Conservation (phyloP, 2,329 filamentous ascomycete species). For the Amphichorda felina region DNA sequence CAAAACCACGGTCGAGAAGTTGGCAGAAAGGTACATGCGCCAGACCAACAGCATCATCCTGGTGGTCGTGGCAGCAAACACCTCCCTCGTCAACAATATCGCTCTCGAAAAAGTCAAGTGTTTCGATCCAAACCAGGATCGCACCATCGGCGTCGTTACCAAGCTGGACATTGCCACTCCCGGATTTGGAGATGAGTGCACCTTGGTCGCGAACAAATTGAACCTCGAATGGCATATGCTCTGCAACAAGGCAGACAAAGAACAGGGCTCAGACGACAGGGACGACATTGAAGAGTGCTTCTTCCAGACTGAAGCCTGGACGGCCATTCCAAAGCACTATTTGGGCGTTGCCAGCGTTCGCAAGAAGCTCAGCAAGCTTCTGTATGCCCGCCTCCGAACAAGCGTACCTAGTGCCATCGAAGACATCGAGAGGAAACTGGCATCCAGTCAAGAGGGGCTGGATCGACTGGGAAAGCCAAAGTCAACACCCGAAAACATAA, state of each 20-base stretch:
- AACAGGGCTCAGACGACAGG: constrained; percentile 7
- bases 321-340: constrained; percentile 6
- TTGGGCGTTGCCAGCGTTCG: constrained; percentile 4
- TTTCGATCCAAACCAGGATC: constrained; percentile 27
- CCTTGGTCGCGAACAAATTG: constrained; percentile 18
- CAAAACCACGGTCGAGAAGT: constrained; percentile 17
- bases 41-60: constrained; percentile 47
- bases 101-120: constrained; percentile 31
- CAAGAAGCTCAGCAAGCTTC: constrained; percentile 5
- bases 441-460: constrained; percentile 1
- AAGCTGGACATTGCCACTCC: constrained; percentile 33
- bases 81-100: constrained; percentile 37
- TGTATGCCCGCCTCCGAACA: constrained; percentile 3
- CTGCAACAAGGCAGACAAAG: constrained; percentile 26
- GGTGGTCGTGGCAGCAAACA: constrained; percentile 36
- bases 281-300: constrained; percentile 15
- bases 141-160: constrained; percentile 46
- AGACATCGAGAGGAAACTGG: constrained; percentile 6
- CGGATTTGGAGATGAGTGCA: constrained; percentile 24
- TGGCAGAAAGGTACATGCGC: constrained; percentile 41
- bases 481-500: constrained; percentile 11
- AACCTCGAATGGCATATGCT: constrained; percentile 38
- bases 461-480: constrained; percentile 9
- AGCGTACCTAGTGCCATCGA: constrained; percentile 4
- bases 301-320: constrained; percentile 12